Evolutionary conservation across 345 rosid genomes (phyloP).

Genomic region (Pugionium cornutum): DNA sequence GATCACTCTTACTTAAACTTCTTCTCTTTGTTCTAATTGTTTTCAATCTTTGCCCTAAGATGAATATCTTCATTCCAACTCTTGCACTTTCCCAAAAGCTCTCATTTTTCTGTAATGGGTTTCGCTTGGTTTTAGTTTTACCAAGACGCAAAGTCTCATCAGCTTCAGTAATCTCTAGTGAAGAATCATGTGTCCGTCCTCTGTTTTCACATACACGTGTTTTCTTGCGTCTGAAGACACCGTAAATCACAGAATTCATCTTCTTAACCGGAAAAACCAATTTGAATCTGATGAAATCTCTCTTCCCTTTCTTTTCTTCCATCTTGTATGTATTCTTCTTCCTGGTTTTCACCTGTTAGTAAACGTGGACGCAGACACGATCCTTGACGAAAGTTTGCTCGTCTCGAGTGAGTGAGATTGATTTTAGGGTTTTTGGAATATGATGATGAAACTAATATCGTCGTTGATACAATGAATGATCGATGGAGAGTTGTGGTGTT

Average conservation of each 20-base stretch:
- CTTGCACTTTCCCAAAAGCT: constrained; percentile 10
- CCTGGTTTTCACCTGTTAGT: constrained; percentile 18
- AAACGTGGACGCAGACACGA: constrained; percentile 7
- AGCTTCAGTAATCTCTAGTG: constrained; percentile 5
- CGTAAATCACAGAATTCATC: constrained; percentile 36
- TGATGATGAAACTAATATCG: background rate
- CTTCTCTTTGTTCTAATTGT: constrained; percentile 28
- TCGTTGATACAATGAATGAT: constrained; percentile 17
- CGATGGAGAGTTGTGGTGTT: constrained; percentile 9
- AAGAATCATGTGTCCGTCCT: constrained; percentile 9
- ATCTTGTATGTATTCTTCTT: constrained; percentile 11
- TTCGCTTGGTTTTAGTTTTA: background rate
- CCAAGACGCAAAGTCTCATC: constrained; percentile 4
- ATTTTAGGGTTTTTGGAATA: background rate
- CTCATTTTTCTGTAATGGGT: background rate
- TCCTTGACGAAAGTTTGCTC: constrained; percentile 7
- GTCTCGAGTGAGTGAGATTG: background rate
- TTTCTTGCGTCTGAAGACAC: constrained; percentile 37
- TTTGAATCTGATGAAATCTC: background rate
- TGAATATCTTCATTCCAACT: constrained; percentile 32
- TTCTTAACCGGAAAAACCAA: constrained; percentile 27
- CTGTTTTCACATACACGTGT: constrained; percentile 11
- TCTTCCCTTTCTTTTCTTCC: constrained; percentile 15
- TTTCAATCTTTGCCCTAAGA: constrained; percentile 36
- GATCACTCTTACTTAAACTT: background rate